Base-by-base conservation (phyloP, 257 asterid genomes). In the Plantago major region DNA sequence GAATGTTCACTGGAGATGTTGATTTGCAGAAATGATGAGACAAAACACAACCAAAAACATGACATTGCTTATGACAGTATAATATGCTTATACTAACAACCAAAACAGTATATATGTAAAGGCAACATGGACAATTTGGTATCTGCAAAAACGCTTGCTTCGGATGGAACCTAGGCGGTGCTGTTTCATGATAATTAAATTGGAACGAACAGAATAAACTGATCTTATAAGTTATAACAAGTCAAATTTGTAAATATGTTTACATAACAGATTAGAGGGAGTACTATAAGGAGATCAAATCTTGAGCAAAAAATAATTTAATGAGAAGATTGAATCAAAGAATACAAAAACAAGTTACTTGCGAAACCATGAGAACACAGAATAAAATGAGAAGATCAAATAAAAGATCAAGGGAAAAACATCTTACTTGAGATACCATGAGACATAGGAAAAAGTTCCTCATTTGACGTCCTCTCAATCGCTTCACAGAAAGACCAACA, bases 341-440 rank as follows among this genome's bases (percentile, higher is more conserved):
- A 64, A 60, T 55, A 66, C 42, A 65, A 22, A 22, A 42, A 26
- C 14, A 40, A 55, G 81, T 71, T 82, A 92, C 96, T 79, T 93
- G 99, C 59, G 99, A 93, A 77, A 93, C 91, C 99, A 89, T 84
- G 75, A 93, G 99, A 59, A 43, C 19, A 55, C 63, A 54, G 42
- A 46, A 16, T 68, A 16, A 61, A 40, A 19, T 15, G 51, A 15
- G 14, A 51, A 62, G 60, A 42, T 42, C 26, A 42, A 58, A 54
- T 44, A 48, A 38, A 48, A 7, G 50, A 37, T 10, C 38, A 64
- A 60, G 59, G 63, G 49, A 65, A 37, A 26, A 37, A 26, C 14
- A 40, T 56, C 82, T 71, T 82, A 92, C 96, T 81, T 93, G 99
- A 63, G 99, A 93, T 77, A 93, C 94, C 99, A 89, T 84, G 75